Conservation (phyloP, 345 rosid genomes). For the Toxicodendron radicans region DNA sequence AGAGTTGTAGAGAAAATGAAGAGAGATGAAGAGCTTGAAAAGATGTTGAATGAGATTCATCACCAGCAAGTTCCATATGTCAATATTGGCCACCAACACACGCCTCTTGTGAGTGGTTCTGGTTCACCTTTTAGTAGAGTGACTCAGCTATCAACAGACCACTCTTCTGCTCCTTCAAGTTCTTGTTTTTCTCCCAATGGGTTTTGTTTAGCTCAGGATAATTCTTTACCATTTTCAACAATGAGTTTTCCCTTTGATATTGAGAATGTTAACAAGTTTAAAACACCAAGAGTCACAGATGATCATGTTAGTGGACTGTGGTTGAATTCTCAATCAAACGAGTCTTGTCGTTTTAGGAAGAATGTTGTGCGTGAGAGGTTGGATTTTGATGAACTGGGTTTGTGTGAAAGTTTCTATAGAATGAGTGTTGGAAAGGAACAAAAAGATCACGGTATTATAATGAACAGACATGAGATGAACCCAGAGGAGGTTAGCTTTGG, state of each 20-base stretch:
- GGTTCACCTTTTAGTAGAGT: slow-evolving; percentile 26
- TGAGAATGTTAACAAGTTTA: slow-evolving; percentile 22
- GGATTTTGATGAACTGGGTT: slow-evolving; percentile 28
- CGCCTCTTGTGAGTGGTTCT: slow-evolving; percentile 20
- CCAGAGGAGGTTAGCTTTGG: slow-evolving; percentile 30
- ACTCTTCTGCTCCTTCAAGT: slow-evolving; percentile 36
- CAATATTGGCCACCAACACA: slow-evolving; percentile 26
- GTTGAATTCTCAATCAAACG: slow-evolving; percentile 31
- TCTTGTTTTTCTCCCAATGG: slow-evolving; percentile 42
- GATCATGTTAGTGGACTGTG: slow-evolving; percentile 28
- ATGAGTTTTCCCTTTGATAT: slow-evolving; percentile 7
- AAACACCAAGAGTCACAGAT: slow-evolving; percentile 18
- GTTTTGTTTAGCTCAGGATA: slow-evolving; percentile 32
- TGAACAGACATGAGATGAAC: slow-evolving; percentile 38
- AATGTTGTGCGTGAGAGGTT: slow-evolving; percentile 19
- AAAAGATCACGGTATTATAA: slow-evolving; percentile 23
- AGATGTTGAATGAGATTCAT: slow-evolving; percentile 27
- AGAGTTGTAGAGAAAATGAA: slow-evolving; percentile 19
- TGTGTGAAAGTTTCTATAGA: slow-evolving; percentile 38
- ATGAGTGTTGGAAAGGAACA: slow-evolving; percentile 48
- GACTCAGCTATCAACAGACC: slow-evolving; percentile 26
- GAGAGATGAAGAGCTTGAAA: slow-evolving; percentile 32
- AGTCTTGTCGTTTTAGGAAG: slow-evolving; percentile 17
- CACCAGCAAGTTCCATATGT: slow-evolving; percentile 23
- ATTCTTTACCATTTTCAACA: slow-evolving; percentile 24